A percentile compares a stretch with the other conserved stretches of the same genome.
phyloP scores from a whole-genome alignment of 1,284 basidiomycete genomes.

The Sporisorium sorghi region DNA sequence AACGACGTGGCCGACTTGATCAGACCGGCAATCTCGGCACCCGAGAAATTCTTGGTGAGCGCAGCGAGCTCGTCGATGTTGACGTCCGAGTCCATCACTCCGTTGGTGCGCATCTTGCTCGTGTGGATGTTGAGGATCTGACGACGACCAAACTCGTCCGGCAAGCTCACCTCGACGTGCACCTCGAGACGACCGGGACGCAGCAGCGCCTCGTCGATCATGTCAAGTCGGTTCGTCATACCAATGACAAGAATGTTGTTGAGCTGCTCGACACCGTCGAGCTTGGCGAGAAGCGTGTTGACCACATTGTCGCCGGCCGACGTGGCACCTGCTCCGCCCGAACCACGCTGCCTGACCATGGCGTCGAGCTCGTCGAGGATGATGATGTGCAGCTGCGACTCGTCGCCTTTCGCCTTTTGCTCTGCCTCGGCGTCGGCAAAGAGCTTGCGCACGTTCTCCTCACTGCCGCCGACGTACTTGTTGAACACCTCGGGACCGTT shows the following conservation, averaged over 20 bases:
- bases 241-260: slow-evolving; percentile 99
- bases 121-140: slow-evolving; percentile 98
- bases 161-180: slow-evolving; percentile 99
- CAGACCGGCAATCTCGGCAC: slow-evolving; percentile 94
- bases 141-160: slow-evolving; percentile 89
- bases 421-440: slow-evolving; percentile 98
- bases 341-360: slow-evolving; percentile 93
- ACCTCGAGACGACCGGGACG: slow-evolving; percentile 98
- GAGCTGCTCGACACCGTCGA: slow-evolving; percentile 99
- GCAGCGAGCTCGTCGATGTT: slow-evolving; percentile 84
- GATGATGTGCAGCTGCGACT: slow-evolving; percentile 97
- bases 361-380: slow-evolving; percentile 99
- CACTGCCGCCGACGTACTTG: slow-evolving; percentile 97
- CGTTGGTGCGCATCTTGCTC: slow-evolving; percentile 88
- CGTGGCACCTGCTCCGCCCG: slow-evolving; percentile 76
- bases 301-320: slow-evolving; percentile 98
- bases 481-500: slow-evolving; percentile 98
- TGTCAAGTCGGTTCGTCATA: slow-evolving; percentile 98
- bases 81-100: slow-evolving; percentile 90
- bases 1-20: slow-evolving; percentile 98
- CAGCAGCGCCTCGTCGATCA: slow-evolving; percentile 98
- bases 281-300: slow-evolving; percentile 98
- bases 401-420: slow-evolving; percentile 99
- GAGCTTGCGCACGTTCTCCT: slow-evolving; percentile 97
- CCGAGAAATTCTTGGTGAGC: slow-evolving; percentile 95